Evolutionary conservation across 148 eudicot genomes (phyloP), one percentile per base, ranked within the genome.

Genomic region (Camellia sinensis): DNA sequence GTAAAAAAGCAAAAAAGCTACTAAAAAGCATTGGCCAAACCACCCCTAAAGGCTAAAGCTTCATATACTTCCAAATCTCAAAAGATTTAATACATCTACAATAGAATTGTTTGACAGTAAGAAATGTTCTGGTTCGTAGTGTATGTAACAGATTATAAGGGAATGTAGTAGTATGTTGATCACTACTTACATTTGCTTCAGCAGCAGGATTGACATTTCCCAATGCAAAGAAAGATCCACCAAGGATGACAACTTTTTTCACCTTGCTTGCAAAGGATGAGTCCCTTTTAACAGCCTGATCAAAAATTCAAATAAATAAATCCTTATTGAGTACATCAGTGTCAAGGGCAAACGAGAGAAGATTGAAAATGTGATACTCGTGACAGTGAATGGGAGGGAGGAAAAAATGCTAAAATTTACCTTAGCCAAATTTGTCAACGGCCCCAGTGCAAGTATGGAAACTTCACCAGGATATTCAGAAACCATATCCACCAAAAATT

Each of bases 191-290:
- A 88, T 96, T 96, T 62, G 99, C 98, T 86, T 96, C 98, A 73
- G 98, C 93, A 9, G 99, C 97, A 70, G 99, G 99, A 87, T 92
- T 93, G 75, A 96, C 93, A 82, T 96, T 96, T 81, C 99, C 99
- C 63, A 90, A 76, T 15, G 91, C 89, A 84, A 92, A 96, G 79
- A 96, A 96, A 69, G 99, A 87, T 67, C 97, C 97, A 71, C 99
- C 99, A 74, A 96, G 98, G 80, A 96, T 65, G 69, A 93, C 95
- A 19, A 95, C 76, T 79, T 84, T 90, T 86, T 96, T 93, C 75
- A 93, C 97, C 85, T 96, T 92, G 82, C 87, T 91, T 11, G 93
- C 93, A 74, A 96, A 96, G 62, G 99, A 82, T 37, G 98, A 89
- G 85, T 93, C 98, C 81, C 91, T 92, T 83, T 96, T 96, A 71